These are phyloP conservation scores for Trichoderma sp. DNA, from an alignment of 2,329 filamentous ascomycete species.

Conservation along the genomic window DNA sequence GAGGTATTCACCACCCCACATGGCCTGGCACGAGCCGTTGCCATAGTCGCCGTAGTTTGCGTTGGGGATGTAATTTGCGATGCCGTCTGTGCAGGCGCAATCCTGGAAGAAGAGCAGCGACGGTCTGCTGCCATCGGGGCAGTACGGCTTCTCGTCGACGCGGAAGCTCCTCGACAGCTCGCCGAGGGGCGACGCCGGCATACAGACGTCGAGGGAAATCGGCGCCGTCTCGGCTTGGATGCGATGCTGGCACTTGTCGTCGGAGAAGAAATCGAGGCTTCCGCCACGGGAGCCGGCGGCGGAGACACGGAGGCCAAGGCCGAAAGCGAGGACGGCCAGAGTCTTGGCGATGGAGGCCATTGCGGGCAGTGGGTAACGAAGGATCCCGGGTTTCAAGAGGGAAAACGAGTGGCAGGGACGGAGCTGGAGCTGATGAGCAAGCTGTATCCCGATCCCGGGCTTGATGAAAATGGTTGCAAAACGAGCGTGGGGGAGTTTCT, in stretches of 20 bases:
- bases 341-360: constrained; percentile 6
- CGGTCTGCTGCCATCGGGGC: constrained; percentile 9
- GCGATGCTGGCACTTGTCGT: constrained; percentile 7
- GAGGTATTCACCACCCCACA: constrained; percentile 9
- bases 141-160: constrained; percentile 12
- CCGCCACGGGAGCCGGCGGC: not conserved
- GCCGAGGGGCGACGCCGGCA: constrained; percentile 5
- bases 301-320: constrained; percentile 2
- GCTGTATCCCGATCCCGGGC: not conserved
- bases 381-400: not conserved
- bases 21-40: constrained; percentile 13
- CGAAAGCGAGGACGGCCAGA: not conserved
- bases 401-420: not conserved
- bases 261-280: constrained; percentile 9
- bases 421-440: not conserved
- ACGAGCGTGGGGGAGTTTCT: not conserved
- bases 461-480: not conserved
- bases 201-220: constrained; percentile 10
- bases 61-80: constrained; percentile 8
- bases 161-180: not conserved
- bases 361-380: not conserved
- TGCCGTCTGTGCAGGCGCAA: constrained; percentile 4
- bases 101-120: constrained; percentile 16
- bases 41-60: constrained; percentile 13
- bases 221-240: not conserved